Percentiles rank a stretch among this genome's conserved stretches.
Evolutionary conservation across 2,329 filamentous ascomycete genomes (phyloP).

Genomic region (Ophiostoma pallidulum): DNA sequence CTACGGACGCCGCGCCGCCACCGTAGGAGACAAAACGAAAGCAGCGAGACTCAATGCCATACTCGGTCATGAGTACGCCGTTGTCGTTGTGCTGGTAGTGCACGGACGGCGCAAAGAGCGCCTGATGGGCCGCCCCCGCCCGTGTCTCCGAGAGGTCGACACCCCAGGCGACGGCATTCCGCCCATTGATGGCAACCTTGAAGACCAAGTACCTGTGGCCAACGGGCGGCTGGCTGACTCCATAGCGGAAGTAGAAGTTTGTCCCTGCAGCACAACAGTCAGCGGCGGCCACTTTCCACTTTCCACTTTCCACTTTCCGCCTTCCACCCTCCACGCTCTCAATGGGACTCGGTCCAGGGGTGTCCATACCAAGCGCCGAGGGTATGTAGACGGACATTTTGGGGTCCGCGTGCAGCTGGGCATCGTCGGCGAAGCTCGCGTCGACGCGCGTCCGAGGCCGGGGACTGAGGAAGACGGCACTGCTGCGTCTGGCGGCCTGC

Average conservation of each 20-base stretch:
- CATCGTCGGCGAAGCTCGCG: not conserved
- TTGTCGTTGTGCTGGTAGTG: slow-evolving; percentile 31
- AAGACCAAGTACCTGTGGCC: slow-evolving; percentile 40
- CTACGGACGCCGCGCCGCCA: slow-evolving; percentile 30
- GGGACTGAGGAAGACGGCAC: slow-evolving; percentile 8
- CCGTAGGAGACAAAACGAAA: slow-evolving; percentile 39
- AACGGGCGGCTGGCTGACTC: slow-evolving; percentile 26
- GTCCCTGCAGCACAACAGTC: no score
- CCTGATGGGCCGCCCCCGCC: slow-evolving; percentile 26
- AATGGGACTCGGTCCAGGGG: no score
- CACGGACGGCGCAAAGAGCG: slow-evolving; percentile 39
- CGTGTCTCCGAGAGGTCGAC: slow-evolving; percentile 33
- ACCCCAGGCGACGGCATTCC: slow-evolving; percentile 43
- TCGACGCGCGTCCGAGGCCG: not conserved
- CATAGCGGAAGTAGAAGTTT: slow-evolving; percentile 45
- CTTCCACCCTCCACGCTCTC: no score
- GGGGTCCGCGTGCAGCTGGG: slow-evolving; percentile 27
- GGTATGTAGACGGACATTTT: slow-evolving; percentile 47
- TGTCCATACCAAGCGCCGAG: slow-evolving; percentile 42
- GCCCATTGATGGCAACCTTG: slow-evolving; percentile 46
- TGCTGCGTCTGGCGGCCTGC: not conserved
- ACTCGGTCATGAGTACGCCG: slow-evolving; percentile 23
- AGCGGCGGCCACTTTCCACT: no score
- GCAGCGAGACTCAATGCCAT: slow-evolving; percentile 39
- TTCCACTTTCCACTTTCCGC: no score